phyloP scores from a whole-genome alignment of 139 green algal species.

The Chlorella ohadii region DNA sequence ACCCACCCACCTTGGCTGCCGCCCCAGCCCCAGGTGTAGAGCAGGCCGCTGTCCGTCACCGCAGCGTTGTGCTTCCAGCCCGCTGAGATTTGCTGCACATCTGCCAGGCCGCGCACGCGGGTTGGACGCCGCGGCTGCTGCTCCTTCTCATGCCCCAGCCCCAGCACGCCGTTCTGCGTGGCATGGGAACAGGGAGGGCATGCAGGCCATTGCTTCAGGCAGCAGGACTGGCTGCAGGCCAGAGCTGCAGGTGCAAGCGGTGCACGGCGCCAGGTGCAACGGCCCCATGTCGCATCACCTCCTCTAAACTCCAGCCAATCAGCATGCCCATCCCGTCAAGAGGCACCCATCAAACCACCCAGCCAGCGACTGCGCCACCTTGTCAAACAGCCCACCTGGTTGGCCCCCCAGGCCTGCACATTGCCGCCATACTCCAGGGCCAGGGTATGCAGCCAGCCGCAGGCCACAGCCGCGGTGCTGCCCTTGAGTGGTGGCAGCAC shows the following conservation, averaged over 20 bases:
- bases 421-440: slow-evolving; percentile 30
- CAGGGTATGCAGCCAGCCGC: slow-evolving; percentile 51
- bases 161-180: slow-evolving; percentile 38
- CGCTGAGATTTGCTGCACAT: slow-evolving; percentile 11
- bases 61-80: slow-evolving; percentile 45
- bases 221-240: too few relatives aligned
- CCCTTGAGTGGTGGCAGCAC: slow-evolving; percentile 5
- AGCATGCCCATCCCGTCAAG: too few relatives aligned
- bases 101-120: background rate
- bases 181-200: background rate
- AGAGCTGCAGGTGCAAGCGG: background rate
- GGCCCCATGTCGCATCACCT: background rate
- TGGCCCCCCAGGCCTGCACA: slow-evolving; percentile 52
- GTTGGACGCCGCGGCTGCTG: slow-evolving; percentile 7
- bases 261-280: background rate
- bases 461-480: slow-evolving; percentile 16
- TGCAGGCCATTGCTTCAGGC: too few relatives aligned
- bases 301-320: background rate
- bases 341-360: too few relatives aligned
- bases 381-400: slow-evolving; percentile 46
- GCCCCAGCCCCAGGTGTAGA: slow-evolving; percentile 62
- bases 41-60: slow-evolving; percentile 27
- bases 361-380: too few relatives aligned
- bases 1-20: slow-evolving; percentile 37
- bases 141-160: slow-evolving; percentile 30